Conservation (phyloP, 495 filamentous ascomycete species). For the Amniculicola lignicola region DNA sequence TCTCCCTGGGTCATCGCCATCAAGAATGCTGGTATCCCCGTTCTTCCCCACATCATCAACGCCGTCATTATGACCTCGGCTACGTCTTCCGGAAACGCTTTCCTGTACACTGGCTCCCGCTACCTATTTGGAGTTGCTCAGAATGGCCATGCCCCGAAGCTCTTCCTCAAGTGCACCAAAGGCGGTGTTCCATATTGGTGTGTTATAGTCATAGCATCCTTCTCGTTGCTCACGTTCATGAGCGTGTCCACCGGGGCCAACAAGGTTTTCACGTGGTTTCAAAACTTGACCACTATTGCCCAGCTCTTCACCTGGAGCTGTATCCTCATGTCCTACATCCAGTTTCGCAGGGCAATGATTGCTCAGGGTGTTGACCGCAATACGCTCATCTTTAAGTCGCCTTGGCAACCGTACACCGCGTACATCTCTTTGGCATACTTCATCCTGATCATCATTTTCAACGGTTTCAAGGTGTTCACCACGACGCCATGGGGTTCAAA, state of each 20-base stretch:
- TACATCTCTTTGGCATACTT: constrained; percentile 60
- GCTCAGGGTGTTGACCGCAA: constrained; percentile 55
- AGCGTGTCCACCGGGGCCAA: constrained; percentile 50
- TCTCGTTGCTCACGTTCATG: constrained; percentile 63
- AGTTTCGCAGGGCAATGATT: constrained; percentile 55
- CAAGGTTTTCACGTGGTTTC: constrained; percentile 44
- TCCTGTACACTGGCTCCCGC: constrained; percentile 78
- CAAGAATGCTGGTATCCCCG: constrained; percentile 59
- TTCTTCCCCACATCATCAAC: constrained; percentile 72
- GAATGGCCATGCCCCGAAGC: constrained; percentile 60
- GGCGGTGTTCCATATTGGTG: constrained; percentile 62
- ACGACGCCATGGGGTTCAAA: constrained; percentile 46
- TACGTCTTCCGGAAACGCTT: constrained; percentile 70
- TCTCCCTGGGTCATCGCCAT: constrained; percentile 66
- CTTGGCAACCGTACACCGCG: constrained; percentile 60
- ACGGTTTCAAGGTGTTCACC: constrained; percentile 55
- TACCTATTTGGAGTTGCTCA: constrained; percentile 67
- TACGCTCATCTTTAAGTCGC: constrained; percentile 56
- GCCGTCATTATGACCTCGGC: constrained; percentile 67
- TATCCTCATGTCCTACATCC: constrained; percentile 50
- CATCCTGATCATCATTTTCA: constrained; percentile 44
- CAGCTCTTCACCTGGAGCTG: constrained; percentile 57
- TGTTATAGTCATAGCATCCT: constrained; percentile 52
- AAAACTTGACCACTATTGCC: constrained; percentile 44
- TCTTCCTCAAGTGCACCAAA: constrained; percentile 54